Conservation (phyloP, 2,329 filamentous ascomycete species). For the Fusarium setosum region DNA sequence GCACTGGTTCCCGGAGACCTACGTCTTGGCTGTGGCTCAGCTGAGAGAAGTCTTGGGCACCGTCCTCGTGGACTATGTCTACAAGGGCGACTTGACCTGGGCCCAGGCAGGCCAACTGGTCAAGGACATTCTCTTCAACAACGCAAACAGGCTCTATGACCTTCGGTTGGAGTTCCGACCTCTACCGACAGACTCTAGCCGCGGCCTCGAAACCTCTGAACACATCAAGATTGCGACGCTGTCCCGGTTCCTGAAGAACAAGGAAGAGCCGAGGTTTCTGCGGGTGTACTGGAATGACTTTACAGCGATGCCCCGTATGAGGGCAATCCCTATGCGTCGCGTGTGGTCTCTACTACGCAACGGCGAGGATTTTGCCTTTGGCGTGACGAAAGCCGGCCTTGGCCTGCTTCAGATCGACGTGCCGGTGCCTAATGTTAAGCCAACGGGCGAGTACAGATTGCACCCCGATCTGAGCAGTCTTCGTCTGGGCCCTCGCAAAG, state of each 20-base stretch:
- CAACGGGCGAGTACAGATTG: conserved; percentile 74
- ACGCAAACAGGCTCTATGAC: conserved; percentile 80
- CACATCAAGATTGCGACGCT: conserved; percentile 19
- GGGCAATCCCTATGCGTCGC: conserved; percentile 73
- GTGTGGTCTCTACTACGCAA: conserved; percentile 60
- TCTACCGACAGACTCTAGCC: conserved; percentile 10
- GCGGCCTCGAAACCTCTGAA: conserved; percentile 6
- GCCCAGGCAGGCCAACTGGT: conserved; percentile 72
- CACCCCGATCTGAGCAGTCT: conserved; percentile 74
- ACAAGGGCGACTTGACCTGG: conserved; percentile 70
- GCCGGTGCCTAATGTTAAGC: conserved; percentile 62
- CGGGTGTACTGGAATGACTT: conserved; percentile 84
- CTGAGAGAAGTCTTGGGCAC: conserved; percentile 77
- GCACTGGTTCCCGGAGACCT: conserved; percentile 83
- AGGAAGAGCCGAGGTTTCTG: conserved; percentile 70
- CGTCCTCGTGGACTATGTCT: conserved; percentile 75
- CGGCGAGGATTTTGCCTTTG: conserved; percentile 60
- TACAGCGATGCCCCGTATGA: conserved; percentile 74
- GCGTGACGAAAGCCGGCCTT: conserved; percentile 72
- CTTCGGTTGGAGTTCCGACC: conserved; percentile 61
- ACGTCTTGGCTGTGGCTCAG: conserved; percentile 77
- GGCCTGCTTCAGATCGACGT: conserved; percentile 76
- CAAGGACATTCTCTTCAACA: conserved; percentile 78
- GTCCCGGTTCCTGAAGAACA: conserved; percentile 55
- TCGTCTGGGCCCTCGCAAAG: conserved; percentile 65